Percentiles rank a stretch among this genome's conserved stretches.
phyloP scores from a whole-genome alignment of 2,329 filamentous ascomycete genomes.

The Thelonectria blattea region DNA sequence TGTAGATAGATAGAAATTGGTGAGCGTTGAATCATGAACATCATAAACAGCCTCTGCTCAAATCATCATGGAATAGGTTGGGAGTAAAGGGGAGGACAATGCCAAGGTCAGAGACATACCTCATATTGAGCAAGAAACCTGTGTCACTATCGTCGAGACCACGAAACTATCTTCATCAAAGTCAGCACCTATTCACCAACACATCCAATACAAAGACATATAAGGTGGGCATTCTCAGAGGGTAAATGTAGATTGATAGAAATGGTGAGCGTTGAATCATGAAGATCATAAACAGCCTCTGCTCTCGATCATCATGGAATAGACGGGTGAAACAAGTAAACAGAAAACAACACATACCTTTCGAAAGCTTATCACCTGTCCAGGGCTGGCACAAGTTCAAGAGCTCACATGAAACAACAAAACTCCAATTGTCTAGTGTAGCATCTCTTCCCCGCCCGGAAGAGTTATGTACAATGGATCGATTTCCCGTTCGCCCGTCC shows the following conservation, averaged over 20 bases:
- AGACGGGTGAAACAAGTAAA: neutral
- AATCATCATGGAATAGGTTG: slow-evolving; percentile 46
- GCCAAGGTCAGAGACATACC: slow-evolving; percentile 32
- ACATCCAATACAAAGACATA: neutral
- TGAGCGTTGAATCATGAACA: slow-evolving; percentile 47
- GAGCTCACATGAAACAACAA: slow-evolving; percentile 39
- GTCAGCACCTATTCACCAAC: neutral
- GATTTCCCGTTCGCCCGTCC: slow-evolving; percentile 35
- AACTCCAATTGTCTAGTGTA: slow-evolving; percentile 51
- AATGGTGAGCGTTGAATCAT: slow-evolving; percentile 48
- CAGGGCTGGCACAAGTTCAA: slow-evolving; percentile 35
- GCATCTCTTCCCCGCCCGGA: slow-evolving; percentile 44
- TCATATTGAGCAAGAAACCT: neutral
- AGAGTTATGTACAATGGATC: slow-evolving; percentile 47
- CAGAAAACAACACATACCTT: slow-evolving; percentile 32
- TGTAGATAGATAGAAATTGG: slow-evolving; percentile 40
- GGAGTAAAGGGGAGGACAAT: neutral
- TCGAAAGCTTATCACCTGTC: slow-evolving; percentile 16
- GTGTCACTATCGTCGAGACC: neutral
- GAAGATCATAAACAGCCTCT: slow-evolving; percentile 57
- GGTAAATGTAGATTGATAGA: slow-evolving; percentile 36
- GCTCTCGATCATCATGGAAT: slow-evolving; percentile 49
- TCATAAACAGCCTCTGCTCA: slow-evolving; percentile 58
- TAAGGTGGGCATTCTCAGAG: slow-evolving; percentile 4
- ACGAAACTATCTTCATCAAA: neutral